Base-by-base conservation (phyloP, 495 filamentous ascomycete species). In the Penicillium salamii region DNA sequence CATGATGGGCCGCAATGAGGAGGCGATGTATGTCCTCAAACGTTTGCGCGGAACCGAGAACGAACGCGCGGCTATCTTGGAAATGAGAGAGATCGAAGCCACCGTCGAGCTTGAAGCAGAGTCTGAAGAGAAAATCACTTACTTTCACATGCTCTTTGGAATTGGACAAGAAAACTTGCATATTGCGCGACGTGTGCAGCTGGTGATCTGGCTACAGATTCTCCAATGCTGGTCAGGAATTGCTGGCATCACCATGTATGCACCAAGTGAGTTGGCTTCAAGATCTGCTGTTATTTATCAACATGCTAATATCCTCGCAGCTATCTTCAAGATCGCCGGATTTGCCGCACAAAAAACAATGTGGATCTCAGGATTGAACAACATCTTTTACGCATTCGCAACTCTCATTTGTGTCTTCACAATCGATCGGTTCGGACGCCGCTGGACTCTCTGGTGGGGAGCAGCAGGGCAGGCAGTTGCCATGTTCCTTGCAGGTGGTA, bases 371-470 rank as follows among this genome's bases (percentile, higher is more conserved):
- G 23, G 23, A 8, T 8, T 26, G 4, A 26, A 26, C 23, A 26
- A 26, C 23, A 26, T 26, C 23, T 26, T 26, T 26, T 26, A 26
- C 23, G 23, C 23, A 26, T 26, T 26, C 23, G 23, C 23, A 4
- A 26, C 23, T 4, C 4, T 26, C 4, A 26, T 26, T 26, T 26
- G 23, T 53, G 78, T 81, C 45, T 79, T 82, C 52, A 79, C 76
- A 0, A 58, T 83, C 7, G 81, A 84, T 48, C 68, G 76, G 1
- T 77, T 83, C 43, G 81, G 81, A 32, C 77, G 81, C 12, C 74
- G 80, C 34, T 76, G 75, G 74, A 83, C 79, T 0, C 59, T 83
- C 3, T 82, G 71, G 46, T 83, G 80, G 80, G 81, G 81, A 24
- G 71, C 80, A 1, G 65, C 70, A 21, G 58, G 40, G 12, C 24